These are phyloP conservation scores for Durotheca rogersii DNA, from an alignment of 495 filamentous ascomycete species.

Conservation along the genomic window DNA sequence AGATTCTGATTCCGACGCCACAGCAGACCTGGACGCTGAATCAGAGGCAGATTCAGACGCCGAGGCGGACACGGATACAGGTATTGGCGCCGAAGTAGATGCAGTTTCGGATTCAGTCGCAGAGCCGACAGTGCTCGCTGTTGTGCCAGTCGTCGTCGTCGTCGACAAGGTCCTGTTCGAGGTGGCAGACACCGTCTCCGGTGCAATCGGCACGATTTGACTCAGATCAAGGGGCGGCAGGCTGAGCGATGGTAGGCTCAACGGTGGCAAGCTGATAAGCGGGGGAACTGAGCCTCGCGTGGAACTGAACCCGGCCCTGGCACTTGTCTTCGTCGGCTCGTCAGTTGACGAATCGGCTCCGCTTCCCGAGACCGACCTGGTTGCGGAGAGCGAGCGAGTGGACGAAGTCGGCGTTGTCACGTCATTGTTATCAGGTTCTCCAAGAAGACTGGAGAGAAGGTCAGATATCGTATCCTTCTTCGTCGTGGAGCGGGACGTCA, in stretches of 20 bases:
- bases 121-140: slow-evolving; percentile 13
- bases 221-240: slow-evolving; percentile 11
- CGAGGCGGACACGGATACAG: slow-evolving; percentile 16
- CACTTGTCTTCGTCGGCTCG: slow-evolving; percentile 7
- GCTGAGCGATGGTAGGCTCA: slow-evolving; percentile 18
- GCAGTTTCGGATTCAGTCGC: neutral
- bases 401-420: slow-evolving; percentile 18
- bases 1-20: too few relatives aligned
- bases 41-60: slow-evolving; percentile 13
- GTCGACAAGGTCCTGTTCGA: slow-evolving; percentile 16
- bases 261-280: slow-evolving; percentile 24
- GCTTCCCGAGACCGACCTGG: slow-evolving; percentile 1
- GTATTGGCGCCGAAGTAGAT: neutral
- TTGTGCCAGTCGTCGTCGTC: slow-evolving; percentile 18
- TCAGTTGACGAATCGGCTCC: slow-evolving; percentile 13
- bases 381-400: slow-evolving; percentile 7
- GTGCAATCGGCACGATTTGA: too few relatives aligned
- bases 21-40: too few relatives aligned
- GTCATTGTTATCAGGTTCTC: slow-evolving; percentile 11
- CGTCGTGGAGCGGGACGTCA: slow-evolving; percentile 25
- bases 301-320: slow-evolving; percentile 12
- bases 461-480: slow-evolving; percentile 39
- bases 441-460: slow-evolving; percentile 27
- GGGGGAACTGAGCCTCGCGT: slow-evolving; percentile 16
- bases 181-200: slow-evolving; percentile 13